Base-by-base conservation (phyloP, 225 moss, liverwort and hornwort genomes). In the Lunularia cruciata region DNA sequence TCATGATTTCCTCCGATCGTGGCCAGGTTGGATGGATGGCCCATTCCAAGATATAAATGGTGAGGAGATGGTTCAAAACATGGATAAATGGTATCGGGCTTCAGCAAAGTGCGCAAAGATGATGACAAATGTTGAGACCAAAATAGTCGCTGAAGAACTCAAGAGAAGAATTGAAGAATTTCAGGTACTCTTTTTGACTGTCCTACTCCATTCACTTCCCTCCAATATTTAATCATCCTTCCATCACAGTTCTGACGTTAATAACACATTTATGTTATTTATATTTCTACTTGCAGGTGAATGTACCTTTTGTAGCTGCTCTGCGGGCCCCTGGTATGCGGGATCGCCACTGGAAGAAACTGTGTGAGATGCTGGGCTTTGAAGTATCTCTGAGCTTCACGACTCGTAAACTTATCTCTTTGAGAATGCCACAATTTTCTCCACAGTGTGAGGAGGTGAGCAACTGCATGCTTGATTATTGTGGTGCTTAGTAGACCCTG, bases 11-110 rank as follows among this genome's bases (percentile, higher is more conserved):
- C 45, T 83, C 38, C 60, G 83, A 75, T 10, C 42, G 51, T 72
- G 78, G 64, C 87, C 87, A 9, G 85, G 83, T 47, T 89, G 89
- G 89, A 87, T 87, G 85, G 87, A 89, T 77, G 87, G 87, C 33
- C 83, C 89, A 33, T 89, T 87, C 19, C 75, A 67, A 10, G 20
- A 83, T 0, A 87, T 89, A 47, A 79, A 87, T 36, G 70, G 73
- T 19, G 89, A 89, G 53, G 79, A 72, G 2, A 47, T 89, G 69
- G 5, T 76, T 0, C 54, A 70, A 28, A 78, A 76, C 12, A 87
- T 89, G 83, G 89, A 89, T 26, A 83, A 81, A 48, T 89, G 89
- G 89, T 57, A 81, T 75, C 75, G 75, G 27, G 75, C 84, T 22
- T 75, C 83, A 0, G 63, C 81, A 8, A 82, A 77, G 69, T 87